These are phyloP conservation scores for Ailanthus altissimus DNA, from an alignment of 345 rosid genomes.

Conservation along the genomic window DNA sequence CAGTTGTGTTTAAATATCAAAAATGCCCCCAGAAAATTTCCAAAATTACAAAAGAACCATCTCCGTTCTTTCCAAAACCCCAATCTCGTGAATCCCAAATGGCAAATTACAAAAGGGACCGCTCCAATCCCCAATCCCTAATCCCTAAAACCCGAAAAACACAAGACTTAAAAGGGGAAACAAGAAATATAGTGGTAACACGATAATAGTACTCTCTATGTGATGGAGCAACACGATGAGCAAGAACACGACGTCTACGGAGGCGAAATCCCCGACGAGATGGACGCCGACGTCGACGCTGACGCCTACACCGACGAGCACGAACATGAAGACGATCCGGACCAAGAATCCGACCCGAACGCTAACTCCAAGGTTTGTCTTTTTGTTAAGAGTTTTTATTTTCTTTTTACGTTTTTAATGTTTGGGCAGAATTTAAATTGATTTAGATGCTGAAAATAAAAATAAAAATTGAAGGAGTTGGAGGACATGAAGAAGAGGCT, in stretches of 20 bases:
- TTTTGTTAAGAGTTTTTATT: not conserved
- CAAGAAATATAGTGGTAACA: not conserved
- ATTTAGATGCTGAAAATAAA: not conserved
- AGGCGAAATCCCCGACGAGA: conserved; percentile 82
- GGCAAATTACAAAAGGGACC: not conserved
- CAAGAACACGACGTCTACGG: conserved; percentile 91
- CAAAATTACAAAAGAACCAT: conserved; percentile 5
- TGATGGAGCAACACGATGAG: conserved; percentile 62
- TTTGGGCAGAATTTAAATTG: not conserved
- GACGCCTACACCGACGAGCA: conserved; percentile 38
- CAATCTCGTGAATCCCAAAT: not conserved
- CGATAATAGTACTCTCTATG: not conserved
- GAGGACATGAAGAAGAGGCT: conserved; percentile 98
- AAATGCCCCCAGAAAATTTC: not conserved
- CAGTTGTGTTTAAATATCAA: not conserved
- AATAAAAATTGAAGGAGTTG: conserved; percentile 54
- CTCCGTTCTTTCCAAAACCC: too few relatives aligned
- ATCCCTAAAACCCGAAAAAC: conserved; percentile 11
- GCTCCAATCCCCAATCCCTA: conserved; percentile 2
- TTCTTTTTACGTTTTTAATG: not conserved
- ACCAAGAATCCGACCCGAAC: conserved; percentile 50
- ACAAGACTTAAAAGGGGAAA: conserved; percentile 6
- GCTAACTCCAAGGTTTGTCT: conserved; percentile 58
- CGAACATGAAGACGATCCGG: conserved; percentile 37
- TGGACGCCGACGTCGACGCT: conserved; percentile 67